A percentile compares a stretch with the other conserved stretches of the same genome.
Evolutionary conservation across 352 stramenopile species (phyloP).

Genomic region (Peronospora farinosa): DNA sequence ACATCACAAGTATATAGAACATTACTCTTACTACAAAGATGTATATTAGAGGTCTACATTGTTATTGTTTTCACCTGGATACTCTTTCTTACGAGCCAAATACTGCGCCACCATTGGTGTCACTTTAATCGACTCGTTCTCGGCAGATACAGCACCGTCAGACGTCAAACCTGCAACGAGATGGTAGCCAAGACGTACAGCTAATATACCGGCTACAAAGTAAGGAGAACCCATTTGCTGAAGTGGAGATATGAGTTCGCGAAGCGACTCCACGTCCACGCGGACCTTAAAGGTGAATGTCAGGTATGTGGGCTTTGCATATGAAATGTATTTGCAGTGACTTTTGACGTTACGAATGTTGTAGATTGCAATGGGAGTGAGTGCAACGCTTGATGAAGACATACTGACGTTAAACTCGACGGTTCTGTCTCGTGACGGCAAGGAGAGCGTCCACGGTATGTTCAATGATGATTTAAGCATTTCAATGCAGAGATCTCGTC

Average conservation of each 20-base stretch:
- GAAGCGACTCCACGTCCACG: constrained; percentile 2
- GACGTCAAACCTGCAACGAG: constrained; percentile 2
- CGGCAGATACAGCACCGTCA: background rate
- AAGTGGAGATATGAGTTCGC: constrained; percentile 3
- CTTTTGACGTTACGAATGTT: constrained; percentile 9
- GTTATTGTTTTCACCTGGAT: constrained; percentile 33
- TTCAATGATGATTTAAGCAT: background rate
- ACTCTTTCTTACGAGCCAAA: constrained; percentile 66
- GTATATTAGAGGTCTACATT: too few relatives aligned
- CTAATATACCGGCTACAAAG: constrained; percentile 9
- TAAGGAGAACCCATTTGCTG: background rate
- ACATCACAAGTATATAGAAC: too few relatives aligned
- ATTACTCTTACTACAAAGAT: too few relatives aligned
- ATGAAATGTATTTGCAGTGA: background rate
- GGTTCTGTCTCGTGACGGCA: constrained; percentile 69
- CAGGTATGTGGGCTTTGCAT: constrained; percentile 41
- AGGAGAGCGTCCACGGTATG: constrained; percentile 43
- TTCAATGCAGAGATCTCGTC: too few relatives aligned
- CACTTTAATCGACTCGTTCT: constrained; percentile 14
- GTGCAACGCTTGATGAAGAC: constrained; percentile 55
- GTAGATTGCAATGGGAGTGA: constrained; percentile 80
- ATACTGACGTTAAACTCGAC: constrained; percentile 62
- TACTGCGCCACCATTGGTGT: constrained; percentile 76
- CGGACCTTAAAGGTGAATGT: constrained; percentile 82
- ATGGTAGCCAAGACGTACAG: constrained; percentile 12